A percentile compares a stretch with the other conserved stretches of the same genome.
Evolutionary conservation across 2,329 filamentous ascomycete genomes (phyloP).

Genomic region (Cladophialophora immunda): DNA sequence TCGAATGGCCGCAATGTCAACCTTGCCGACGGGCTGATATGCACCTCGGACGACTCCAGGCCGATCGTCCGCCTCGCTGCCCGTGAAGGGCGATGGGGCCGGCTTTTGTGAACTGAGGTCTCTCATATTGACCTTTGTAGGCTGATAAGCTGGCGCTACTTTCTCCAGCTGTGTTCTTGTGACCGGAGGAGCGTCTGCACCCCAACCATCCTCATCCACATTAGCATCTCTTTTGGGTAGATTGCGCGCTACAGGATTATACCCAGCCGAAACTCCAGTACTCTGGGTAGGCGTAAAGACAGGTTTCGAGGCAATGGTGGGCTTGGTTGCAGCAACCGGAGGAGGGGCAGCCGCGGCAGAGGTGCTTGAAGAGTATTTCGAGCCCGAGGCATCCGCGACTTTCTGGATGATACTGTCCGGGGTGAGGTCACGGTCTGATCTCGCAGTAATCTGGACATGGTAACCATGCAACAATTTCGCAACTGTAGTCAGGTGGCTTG

Average conservation of each 20-base stretch:
- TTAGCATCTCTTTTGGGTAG: slow-evolving; percentile 55
- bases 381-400: slow-evolving; percentile 90
- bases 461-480: slow-evolving; percentile 95
- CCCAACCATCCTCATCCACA: slow-evolving; percentile 90
- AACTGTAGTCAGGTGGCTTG: slow-evolving; percentile 87
- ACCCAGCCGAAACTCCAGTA: slow-evolving; percentile 60
- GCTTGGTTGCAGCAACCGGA: slow-evolving; percentile 60
- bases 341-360: slow-evolving; percentile 65
- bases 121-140: slow-evolving; percentile 92
- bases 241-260: slow-evolving; percentile 69
- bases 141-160: slow-evolving; percentile 90
- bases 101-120: slow-evolving; percentile 77
- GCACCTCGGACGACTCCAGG: slow-evolving; percentile 79
- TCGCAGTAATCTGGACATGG: slow-evolving; percentile 95
- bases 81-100: slow-evolving; percentile 69
- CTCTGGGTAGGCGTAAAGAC: slow-evolving; percentile 83
- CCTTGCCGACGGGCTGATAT: slow-evolving; percentile 94
- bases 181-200: slow-evolving; percentile 88
- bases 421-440: slow-evolving; percentile 86
- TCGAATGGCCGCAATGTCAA: slow-evolving; percentile 94
- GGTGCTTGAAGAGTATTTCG: slow-evolving; percentile 84
- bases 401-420: slow-evolving; percentile 91
- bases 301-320: slow-evolving; percentile 82
- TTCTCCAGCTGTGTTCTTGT: slow-evolving; percentile 89
- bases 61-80: slow-evolving; percentile 56